Percentiles rank a stretch among this genome's conserved stretches.
phyloP scores from a whole-genome alignment of 2,329 filamentous ascomycete species.

The Thelonectria rubi region DNA sequence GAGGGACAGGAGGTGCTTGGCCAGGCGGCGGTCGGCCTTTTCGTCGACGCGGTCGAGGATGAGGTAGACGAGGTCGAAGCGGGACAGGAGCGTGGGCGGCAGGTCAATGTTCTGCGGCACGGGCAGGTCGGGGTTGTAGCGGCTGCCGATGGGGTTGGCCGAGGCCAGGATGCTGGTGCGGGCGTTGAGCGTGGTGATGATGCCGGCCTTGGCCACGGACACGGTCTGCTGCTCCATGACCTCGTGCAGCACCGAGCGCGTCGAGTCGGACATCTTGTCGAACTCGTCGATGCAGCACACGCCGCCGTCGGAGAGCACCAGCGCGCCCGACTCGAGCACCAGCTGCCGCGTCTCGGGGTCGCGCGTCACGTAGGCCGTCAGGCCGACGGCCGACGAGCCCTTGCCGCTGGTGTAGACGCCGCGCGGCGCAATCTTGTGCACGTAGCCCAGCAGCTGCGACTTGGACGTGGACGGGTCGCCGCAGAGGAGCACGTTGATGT shows the following conservation, averaged over 20 bases:
- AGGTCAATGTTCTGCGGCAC: conserved; percentile 99
- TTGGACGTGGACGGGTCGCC: conserved; percentile 97
- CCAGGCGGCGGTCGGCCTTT: conserved; percentile 84
- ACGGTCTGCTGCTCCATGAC: conserved; percentile 91
- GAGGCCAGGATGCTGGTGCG: conserved; percentile 95
- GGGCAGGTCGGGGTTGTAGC: conserved; percentile 94
- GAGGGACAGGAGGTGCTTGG: conserved; percentile 93
- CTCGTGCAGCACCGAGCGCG: conserved; percentile 84
- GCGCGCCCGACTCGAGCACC: conserved; percentile 80
- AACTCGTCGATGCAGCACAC: conserved; percentile 89
- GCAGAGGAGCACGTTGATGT: conserved; percentile 96
- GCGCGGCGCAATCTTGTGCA: conserved; percentile 96
- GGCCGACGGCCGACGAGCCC: conserved; percentile 81
- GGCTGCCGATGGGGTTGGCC: conserved; percentile 96
- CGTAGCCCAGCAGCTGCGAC: conserved; percentile 91
- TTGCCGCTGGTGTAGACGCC: conserved; percentile 84
- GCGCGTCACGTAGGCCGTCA: conserved; percentile 82
- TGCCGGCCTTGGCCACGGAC: conserved; percentile 88
- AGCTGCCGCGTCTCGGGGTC: conserved; percentile 83
- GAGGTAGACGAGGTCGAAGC: conserved; percentile 97
- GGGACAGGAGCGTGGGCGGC: conserved; percentile 90
- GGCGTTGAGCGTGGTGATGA: conserved; percentile 96
- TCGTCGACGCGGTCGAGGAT: conserved; percentile 95
- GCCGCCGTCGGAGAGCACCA: conserved; percentile 82
- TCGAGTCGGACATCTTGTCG: conserved; percentile 84